Percentiles rank a stretch among this genome's conserved stretches.
These are phyloP conservation scores for Clavaria fumosa DNA, from an alignment of 768 basidiomycete species.

Conservation along the genomic window DNA sequence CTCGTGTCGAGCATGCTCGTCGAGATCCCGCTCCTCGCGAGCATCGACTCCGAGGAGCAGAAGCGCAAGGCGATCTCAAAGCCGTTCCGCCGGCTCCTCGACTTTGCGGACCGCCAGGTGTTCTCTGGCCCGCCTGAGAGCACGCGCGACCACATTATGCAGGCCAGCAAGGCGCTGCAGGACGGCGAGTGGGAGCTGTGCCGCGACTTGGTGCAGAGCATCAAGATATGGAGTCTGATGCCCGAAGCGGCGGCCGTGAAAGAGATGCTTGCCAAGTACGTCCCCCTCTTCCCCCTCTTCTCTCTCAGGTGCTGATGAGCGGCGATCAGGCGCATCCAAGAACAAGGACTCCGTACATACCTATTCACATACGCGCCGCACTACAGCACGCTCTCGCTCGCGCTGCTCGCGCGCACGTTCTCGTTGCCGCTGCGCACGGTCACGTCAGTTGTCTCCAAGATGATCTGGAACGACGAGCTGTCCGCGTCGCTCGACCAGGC, in stretches of 20 bases:
- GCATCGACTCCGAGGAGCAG: conserved; percentile 86
- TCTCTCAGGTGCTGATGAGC: conserved; percentile 6
- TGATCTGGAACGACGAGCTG: conserved; percentile 98
- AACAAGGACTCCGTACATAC: conserved; percentile 92
- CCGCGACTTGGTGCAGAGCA: conserved; percentile 81
- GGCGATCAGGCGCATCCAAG: conserved; percentile 75
- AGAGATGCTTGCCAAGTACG: conserved; percentile 87
- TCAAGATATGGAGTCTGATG: conserved; percentile 98
- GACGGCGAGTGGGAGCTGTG: conserved; percentile 96
- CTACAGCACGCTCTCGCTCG: conserved; percentile 83
- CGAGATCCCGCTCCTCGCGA: conserved; percentile 89
- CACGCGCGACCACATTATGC: conserved; percentile 98
- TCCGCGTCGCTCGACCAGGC: conserved; percentile 88
- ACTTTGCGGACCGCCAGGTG: conserved; percentile 94
- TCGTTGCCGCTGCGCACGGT: conserved; percentile 67
- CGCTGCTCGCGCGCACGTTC: conserved; percentile 78
- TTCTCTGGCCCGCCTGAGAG: conserved; percentile 99
- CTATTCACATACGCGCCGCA: conserved; percentile 95
- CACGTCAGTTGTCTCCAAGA: conserved; percentile 86
- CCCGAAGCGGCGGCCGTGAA: conserved; percentile 78
- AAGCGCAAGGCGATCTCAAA: conserved; percentile 92
- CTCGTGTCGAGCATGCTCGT: conserved; percentile 97
- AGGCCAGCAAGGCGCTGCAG: conserved; percentile 92
- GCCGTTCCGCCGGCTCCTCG: conserved; percentile 86
- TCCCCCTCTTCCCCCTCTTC: conserved; percentile 5